Base-by-base conservation (phyloP, 257 asterid species). In the Leonotis leonurus region DNA sequence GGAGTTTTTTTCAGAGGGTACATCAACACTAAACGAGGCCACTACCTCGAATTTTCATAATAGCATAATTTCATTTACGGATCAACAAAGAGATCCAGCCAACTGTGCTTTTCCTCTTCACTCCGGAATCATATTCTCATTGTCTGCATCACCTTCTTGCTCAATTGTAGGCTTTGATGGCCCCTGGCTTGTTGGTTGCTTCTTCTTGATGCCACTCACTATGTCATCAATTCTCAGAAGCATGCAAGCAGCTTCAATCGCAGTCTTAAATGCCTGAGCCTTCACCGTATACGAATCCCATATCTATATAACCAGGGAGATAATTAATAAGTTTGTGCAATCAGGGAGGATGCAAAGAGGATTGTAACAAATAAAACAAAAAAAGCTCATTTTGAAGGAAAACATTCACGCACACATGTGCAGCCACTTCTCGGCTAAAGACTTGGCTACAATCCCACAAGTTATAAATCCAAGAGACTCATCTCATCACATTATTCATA, bases 261-360 rank as follows among this genome's bases (percentile, higher is more conserved):
- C 99, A 0, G 96, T 87, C 82, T 92, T 89, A 55, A 92, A 92
- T 41, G 97, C 95, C 30, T 92, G 99, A 1, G 85, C 89, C 81
- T 92, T 92, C 67, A 89, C 97, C 2, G 88, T 74, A 79, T 92
- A 92, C 5, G 99, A 85, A 80, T 92, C 99, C 97, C 97, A 92
- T 51, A 86, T 89, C 99, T 92, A 70, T 37, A 76, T 30, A 65
- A 36, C 20, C 70, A 62, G 22, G 22, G 6, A 40, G 54, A 14
- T 24, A 43, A 62, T 62, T 16, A 33, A 56, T 60, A 16, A 5
- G 16, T 17, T 18, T 12, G 20, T 3, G 40, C 18, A 40, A 27
- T 52, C 60, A 29, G 10, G 10, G 6, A 39, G 6, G 20, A 12
- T 7, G 13, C 8, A 13, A 26, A 9, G 29, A 3, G n/a, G n/a